phyloP scores from a whole-genome alignment of 306 rosid species.

The Pachyrhizus erosus region DNA sequence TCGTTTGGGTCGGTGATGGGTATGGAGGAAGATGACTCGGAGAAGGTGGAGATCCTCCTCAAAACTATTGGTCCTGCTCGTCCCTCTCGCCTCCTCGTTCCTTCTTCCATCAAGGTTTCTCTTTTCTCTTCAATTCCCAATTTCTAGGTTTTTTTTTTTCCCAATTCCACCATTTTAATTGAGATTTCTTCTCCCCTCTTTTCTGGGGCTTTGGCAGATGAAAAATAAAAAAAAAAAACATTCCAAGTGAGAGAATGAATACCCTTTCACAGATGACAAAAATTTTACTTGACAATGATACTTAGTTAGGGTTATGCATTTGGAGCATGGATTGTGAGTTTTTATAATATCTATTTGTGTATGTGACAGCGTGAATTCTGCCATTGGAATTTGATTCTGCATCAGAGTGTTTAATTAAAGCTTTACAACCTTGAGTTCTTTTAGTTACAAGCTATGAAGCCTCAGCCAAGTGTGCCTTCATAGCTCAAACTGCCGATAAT shows the following conservation, averaged over 20 bases:
- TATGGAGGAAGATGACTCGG: conserved; percentile 57
- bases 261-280: neutral
- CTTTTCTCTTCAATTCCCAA: conserved; percentile 6
- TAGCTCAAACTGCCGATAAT: neutral
- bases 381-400: neutral
- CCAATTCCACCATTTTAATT: neutral
- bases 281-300: neutral
- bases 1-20: neutral
- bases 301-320: conserved; percentile 20
- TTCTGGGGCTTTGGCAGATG: neutral
- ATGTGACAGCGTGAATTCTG: too few relatives aligned
- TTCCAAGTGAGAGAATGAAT: neutral
- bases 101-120: conserved; percentile 69
- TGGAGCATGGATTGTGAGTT: conserved; percentile 1
- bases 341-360: neutral
- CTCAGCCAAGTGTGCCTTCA: neutral
- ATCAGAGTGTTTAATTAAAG: neutral
- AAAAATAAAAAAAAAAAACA: too few relatives aligned
- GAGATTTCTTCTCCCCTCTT: neutral
- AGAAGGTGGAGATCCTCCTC: conserved; percentile 70
- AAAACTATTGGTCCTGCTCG: conserved; percentile 86
- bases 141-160: neutral
- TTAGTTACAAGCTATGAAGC: neutral
- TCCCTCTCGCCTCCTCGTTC: conserved; percentile 79
- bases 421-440: neutral